Evolutionary conservation across 2,329 filamentous ascomycete genomes (phyloP), one percentile per base, ranked within the genome.

Genomic region (Fonsecaea pedrosoi): DNA sequence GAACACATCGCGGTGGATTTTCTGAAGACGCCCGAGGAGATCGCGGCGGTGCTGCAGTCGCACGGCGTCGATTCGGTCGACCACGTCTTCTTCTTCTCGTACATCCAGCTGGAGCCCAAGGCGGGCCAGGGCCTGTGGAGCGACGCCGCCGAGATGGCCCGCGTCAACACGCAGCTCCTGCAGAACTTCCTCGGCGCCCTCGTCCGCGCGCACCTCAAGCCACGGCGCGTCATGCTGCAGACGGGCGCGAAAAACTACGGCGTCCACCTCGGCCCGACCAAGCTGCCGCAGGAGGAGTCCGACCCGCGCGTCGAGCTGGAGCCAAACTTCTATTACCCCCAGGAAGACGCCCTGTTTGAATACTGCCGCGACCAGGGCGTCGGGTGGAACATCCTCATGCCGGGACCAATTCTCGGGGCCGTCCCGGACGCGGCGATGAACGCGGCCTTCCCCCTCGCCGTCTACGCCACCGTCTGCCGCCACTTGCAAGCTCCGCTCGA

Each of bases 251-350:
- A 85, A 74, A 81, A 85, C 71, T 85, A 85, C 74, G 82, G 79
- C 54, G 72, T 82, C 3, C 83, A 86, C 68, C 76, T 83, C 25
- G 83, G 83, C 1, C 82, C 81, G 0, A 71, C 78, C 0, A 72
- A 76, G 1, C 75, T 77, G 2, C 84, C 83, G 0, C 78, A 79
- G 54, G 78, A 82, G 62, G 83, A 86, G 71, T 76, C 76, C 5
- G 81, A 83, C 65, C 78, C 80, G 1, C 75, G 82, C 8, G 74
- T 82, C 8, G 72, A 60, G 30, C 74, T 83, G 0, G 81, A 82
- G 64, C 79, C 81, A 1, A 85, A 86, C 72, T 86, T 86, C 74
- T 86, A 86, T 77, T 86, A 85, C 68, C 74, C 78, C 0, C 84
- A 86, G 75, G 83, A 86, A 75, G 83, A 86, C 66, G 74, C 76